Percentiles rank a stretch among this genome's conserved stretches.
These are phyloP conservation scores for Phialophora expanda DNA, from an alignment of 2,329 filamentous ascomycete genomes.

Conservation along the genomic window DNA sequence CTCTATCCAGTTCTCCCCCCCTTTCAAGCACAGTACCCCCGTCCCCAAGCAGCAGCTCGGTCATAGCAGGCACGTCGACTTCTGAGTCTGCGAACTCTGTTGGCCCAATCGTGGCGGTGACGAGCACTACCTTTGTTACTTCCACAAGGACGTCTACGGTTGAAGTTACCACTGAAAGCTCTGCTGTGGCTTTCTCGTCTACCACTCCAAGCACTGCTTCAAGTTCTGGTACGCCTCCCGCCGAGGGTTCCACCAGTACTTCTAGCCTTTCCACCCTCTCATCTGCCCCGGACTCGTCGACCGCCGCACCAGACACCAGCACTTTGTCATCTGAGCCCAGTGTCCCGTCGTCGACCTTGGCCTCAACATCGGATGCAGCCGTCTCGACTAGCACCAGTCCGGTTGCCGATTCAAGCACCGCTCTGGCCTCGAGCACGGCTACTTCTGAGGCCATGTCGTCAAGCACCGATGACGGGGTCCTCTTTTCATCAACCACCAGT, in stretches of 20 bases:
- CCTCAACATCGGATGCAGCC: background rate
- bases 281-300: conserved; percentile 10
- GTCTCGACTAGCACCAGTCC: background rate
- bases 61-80: conserved; percentile 1
- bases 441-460: background rate
- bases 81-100: background rate
- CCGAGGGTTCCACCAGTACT: conserved; percentile 16
- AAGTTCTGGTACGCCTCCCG: conserved; percentile 29
- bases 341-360: background rate
- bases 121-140: background rate
- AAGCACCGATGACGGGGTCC: background rate
- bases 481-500: background rate
- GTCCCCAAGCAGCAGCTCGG: conserved; percentile 22
- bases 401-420: background rate
- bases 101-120: too few species aligned
- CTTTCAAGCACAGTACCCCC: conserved; percentile 23
- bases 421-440: too few species aligned
- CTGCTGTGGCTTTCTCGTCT: conserved; percentile 1
- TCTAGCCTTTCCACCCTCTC: conserved; percentile 17
- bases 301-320: background rate
- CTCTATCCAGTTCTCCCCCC: conserved; percentile 24
- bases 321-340: background rate
- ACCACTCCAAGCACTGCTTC: conserved; percentile 11
- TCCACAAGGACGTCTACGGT: conserved; percentile 3
- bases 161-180: conserved; percentile 11